Conservation (phyloP, 495 filamentous ascomycete genomes). For the Achaetomiella virescens region DNA sequence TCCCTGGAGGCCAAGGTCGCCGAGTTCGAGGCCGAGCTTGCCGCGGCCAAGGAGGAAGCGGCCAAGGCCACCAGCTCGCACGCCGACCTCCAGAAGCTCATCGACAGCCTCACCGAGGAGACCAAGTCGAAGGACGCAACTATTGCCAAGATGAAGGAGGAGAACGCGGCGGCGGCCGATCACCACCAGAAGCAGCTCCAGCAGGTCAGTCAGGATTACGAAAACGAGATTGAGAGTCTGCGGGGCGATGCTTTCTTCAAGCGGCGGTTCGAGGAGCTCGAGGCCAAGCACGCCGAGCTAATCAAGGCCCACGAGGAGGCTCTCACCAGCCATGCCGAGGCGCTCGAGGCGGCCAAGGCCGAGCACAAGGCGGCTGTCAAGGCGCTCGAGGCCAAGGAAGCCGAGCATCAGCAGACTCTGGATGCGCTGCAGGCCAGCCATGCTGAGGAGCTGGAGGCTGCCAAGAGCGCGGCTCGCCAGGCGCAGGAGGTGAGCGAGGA, state of each 20-base stretch:
- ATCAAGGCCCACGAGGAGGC: conserved; percentile 35
- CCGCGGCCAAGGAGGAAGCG: conserved; percentile 25
- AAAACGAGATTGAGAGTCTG: conserved; percentile 51
- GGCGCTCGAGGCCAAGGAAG: conserved; percentile 36
- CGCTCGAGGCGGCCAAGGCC: conserved; percentile 33
- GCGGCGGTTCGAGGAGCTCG: conserved; percentile 46
- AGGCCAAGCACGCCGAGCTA: conserved; percentile 41
- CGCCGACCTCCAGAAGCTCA: conserved; percentile 15
- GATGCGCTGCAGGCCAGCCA: conserved; percentile 40
- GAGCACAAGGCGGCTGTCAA: conserved; percentile 31
- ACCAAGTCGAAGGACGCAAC: conserved; percentile 31
- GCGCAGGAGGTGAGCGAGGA: conserved; percentile 31
- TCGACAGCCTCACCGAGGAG: conserved; percentile 44
- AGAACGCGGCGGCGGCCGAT: conserved; percentile 36
- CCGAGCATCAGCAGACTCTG: conserved; percentile 37
- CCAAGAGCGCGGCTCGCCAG: conserved; percentile 35
- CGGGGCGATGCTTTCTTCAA: conserved; percentile 50
- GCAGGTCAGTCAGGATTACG: conserved; percentile 48
- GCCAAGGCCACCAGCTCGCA: conserved; percentile 33
- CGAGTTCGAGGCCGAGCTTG: conserved; percentile 32
- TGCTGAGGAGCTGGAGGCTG: conserved; percentile 40
- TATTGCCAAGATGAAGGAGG: conserved; percentile 37
- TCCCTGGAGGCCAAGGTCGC: conserved; percentile 34
- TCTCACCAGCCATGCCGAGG: conserved; percentile 30
- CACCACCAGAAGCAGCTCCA: conserved; percentile 46